These are phyloP conservation scores for Spizellomyces sp. DNA, from an alignment of 192 early-diverging fungal genomes.

Conservation along the genomic window DNA sequence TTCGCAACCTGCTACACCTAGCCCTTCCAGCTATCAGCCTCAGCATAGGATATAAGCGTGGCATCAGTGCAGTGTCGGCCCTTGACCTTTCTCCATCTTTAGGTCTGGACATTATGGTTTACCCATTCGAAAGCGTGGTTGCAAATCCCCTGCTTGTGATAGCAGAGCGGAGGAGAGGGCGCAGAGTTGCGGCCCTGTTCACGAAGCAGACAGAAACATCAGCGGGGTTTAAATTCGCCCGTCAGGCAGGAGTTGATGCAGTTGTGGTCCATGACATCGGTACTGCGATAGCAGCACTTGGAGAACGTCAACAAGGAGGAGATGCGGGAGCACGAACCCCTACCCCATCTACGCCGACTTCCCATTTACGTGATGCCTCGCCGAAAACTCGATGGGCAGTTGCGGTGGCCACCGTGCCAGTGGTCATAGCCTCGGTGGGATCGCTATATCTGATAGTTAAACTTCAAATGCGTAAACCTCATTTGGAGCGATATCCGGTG, in stretches of 20 bases:
- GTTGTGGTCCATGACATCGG: neutral
- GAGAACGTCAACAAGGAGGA: neutral
- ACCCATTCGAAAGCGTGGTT: neutral
- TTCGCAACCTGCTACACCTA: too few relatives aligned
- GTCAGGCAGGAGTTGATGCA: neutral
- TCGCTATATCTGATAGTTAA: slow-evolving; percentile 6
- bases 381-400: slow-evolving; percentile 4
- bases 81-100: too few relatives aligned
- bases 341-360: neutral
- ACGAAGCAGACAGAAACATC: neutral
- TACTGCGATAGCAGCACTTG: neutral
- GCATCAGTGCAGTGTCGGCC: too few relatives aligned
- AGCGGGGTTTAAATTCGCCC: neutral
- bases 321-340: neutral
- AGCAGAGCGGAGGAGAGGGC: neutral
- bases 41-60: too few relatives aligned
- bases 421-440: neutral
- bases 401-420: slow-evolving; percentile 11
- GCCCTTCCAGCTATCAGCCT: too few relatives aligned
- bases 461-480: neutral
- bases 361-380: neutral
- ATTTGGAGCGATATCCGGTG: too few relatives aligned
- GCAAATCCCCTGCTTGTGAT: neutral
- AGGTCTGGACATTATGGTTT: too few relatives aligned
- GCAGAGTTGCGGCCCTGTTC: neutral